Conservation (phyloP, 2,329 filamentous ascomycete genomes). For the Orbilia blumenaviensis region DNA sequence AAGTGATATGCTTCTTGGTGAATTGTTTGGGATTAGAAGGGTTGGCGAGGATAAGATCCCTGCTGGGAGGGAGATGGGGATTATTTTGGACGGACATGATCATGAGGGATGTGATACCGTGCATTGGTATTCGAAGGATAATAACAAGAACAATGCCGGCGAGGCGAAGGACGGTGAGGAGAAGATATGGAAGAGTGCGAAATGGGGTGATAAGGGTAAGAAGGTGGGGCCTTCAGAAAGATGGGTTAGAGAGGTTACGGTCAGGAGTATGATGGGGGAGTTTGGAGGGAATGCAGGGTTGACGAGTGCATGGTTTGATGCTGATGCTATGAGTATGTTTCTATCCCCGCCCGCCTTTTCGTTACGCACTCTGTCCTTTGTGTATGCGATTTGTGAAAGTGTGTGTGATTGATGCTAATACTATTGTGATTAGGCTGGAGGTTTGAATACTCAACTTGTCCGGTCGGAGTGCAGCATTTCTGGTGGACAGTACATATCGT, state of each 20-base stretch:
- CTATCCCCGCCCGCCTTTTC: neutral
- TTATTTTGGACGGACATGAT: constrained; percentile 92
- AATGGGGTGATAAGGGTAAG: constrained; percentile 58
- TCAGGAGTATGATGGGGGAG: constrained; percentile 98
- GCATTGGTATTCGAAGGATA: constrained; percentile 67
- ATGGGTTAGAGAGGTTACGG: constrained; percentile 82
- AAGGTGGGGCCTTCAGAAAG: constrained; percentile 60
- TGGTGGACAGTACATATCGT: constrained; percentile 92
- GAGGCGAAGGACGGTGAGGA: constrained; percentile 3
- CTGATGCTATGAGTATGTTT: constrained; percentile 60
- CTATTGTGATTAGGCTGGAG: constrained; percentile 87
- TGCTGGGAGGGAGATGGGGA: constrained; percentile 73
- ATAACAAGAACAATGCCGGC: constrained; percentile 5
- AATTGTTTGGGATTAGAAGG: constrained; percentile 77
- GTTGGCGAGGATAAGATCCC: constrained; percentile 61
- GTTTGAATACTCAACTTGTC: constrained; percentile 81
- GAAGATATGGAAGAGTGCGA: constrained; percentile 46
- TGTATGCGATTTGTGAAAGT: neutral
- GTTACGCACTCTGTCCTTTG: neutral
- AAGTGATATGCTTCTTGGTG: constrained; percentile 79
- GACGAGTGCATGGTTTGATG: constrained; percentile 88
- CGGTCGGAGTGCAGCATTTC: constrained; percentile 83
- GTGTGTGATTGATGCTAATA: constrained; percentile 26
- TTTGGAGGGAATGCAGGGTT: constrained; percentile 92
- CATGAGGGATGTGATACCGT: constrained; percentile 92